Evolutionary conservation across 768 basidiomycete genomes (phyloP).

Genomic region (Postia placenta): DNA sequence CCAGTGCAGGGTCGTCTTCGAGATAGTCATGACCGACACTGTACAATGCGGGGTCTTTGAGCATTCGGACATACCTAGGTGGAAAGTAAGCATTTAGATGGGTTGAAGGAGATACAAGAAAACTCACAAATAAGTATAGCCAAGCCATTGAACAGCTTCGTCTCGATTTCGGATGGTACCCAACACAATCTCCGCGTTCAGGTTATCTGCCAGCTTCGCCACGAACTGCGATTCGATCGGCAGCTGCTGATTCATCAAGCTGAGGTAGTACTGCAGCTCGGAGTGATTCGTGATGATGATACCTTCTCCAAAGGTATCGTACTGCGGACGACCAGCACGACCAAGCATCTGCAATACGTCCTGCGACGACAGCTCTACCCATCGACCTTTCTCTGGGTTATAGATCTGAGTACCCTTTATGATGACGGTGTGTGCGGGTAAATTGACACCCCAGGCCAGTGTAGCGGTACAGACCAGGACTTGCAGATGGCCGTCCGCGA

Average conservation of each 20-base stretch:
- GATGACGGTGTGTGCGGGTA: conserved; percentile 96
- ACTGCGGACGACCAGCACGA: conserved; percentile 94
- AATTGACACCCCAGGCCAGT: conserved; percentile 98
- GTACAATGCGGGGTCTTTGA: conserved; percentile 83
- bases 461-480: conserved; percentile 97
- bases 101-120: conserved; percentile 6
- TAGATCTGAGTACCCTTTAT: conserved; percentile 99
- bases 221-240: conserved; percentile 98
- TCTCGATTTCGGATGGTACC: conserved; percentile 93
- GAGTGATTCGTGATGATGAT: conserved; percentile 98
- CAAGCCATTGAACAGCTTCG: conserved; percentile 96
- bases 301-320: conserved; percentile 95
- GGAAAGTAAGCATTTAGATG: conserved; percentile 14
- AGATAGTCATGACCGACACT: conserved; percentile 86
- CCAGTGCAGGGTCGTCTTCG: conserved; percentile 73
- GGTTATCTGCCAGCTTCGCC: conserved; percentile 84
- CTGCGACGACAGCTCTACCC: conserved; percentile 93
- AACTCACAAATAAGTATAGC: conserved; percentile 89
- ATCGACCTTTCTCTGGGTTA: conserved; percentile 96
- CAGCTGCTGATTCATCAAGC: conserved; percentile 92
- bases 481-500: conserved; percentile 86
- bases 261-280: conserved; percentile 95
- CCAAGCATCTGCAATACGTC: conserved; percentile 99
- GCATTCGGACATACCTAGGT: conserved; percentile 92
- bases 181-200: conserved; percentile 96